Evolutionary conservation across 2,329 filamentous ascomycete species (phyloP), one percentile per base, ranked within the genome.

Genomic region (Diaporthe aspalathi): DNA sequence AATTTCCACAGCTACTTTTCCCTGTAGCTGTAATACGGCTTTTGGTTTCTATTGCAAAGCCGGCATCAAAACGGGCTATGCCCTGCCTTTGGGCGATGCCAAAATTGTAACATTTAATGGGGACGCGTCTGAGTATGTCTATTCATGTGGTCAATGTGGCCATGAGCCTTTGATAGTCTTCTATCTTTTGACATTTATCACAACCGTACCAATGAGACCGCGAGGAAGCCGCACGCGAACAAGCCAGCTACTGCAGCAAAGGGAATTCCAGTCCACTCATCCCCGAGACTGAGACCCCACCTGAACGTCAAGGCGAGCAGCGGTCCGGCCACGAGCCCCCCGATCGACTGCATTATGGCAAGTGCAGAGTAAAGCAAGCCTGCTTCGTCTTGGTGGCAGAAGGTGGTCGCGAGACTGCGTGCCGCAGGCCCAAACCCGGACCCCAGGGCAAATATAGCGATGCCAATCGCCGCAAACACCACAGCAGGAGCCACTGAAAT

Each of bases 181-280:
- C 17, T 63, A 14, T 3, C 8, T 9, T 20, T 7, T n/a, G 3
- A 3, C 17, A 12, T 4, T 8, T 3, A 47, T 67, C 47, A 67
- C 5, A 68, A 38, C 3, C 66, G 40, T 9, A 68, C 45, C 35
- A 49, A 22, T 16, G 24, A 57, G n/a, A 22, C 17, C 5, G 66
- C 52, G 12, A 68, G 14, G 7, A 68, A 68, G 4, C 40, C 43
- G 27, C 52, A 57, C 1, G 65, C 65, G 29, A 68, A 68, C 24
- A 68, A 68, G n/a, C 38, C 65, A 35, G 65, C 65, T n/a, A 68
- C 50, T n/a, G 53, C 27, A 35, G 65, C 43, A 49, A 68, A 68
- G 7, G 65, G 65, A 3, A 57, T 49, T 12, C 65, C 38, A 38
- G 50, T 68, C 65, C 52, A 68, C 38, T 49, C 38, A 12, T 17